These are phyloP conservation scores for Saccharomyces hybrid DNA, from an alignment of 1,139 yeast genomes.

Conservation along the genomic window DNA sequence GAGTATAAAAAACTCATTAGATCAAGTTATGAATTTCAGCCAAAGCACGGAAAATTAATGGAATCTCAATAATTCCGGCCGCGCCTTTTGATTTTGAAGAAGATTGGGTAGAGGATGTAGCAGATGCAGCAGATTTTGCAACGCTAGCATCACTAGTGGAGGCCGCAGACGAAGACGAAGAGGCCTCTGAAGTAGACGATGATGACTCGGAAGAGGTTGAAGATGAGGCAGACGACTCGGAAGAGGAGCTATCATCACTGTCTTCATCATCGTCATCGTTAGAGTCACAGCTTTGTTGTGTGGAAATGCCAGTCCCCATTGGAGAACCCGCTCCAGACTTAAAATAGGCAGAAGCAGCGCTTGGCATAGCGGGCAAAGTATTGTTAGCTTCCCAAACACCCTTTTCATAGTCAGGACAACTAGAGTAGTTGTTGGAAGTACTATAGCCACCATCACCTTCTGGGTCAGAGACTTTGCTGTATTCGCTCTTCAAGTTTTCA, in stretches of 20 bases:
- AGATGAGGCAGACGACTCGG: slow-evolving; percentile 18
- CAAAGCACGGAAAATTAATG: slow-evolving; percentile 15
- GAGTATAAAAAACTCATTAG: slow-evolving; percentile 2
- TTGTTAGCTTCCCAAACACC: slow-evolving; percentile 52
- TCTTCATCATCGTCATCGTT: slow-evolving; percentile 38
- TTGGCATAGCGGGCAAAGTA: slow-evolving; percentile 70
- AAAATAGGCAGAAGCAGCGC: slow-evolving; percentile 64
- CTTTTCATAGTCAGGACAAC: slow-evolving; percentile 55
- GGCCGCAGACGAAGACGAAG: slow-evolving; percentile 7
- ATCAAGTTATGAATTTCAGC: slow-evolving; percentile 12
- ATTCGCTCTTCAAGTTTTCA: slow-evolving; percentile 45
- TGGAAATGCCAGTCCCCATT: slow-evolving; percentile 62
- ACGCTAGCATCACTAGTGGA: slow-evolving; percentile 4
- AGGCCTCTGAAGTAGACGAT: slow-evolving; percentile 4
- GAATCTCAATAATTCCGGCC: slow-evolving; percentile 16
- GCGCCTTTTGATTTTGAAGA: slow-evolving; percentile 14
- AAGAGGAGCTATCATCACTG: slow-evolving; percentile 24
- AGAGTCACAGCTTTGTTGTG: slow-evolving; percentile 61
- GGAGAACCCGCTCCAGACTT: slow-evolving; percentile 72
- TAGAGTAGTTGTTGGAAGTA: slow-evolving; percentile 39
- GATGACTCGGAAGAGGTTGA: slow-evolving; percentile 17
- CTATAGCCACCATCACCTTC: slow-evolving; percentile 70
- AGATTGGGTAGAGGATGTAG: slow-evolving; percentile 16
- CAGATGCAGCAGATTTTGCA: slow-evolving; percentile 12
- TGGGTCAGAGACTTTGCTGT: slow-evolving; percentile 49